A percentile compares a stretch with the other conserved stretches of the same genome.
Evolutionary conservation across 768 basidiomycete species (phyloP).

Genomic region (Naganishia vaughanmartiniae): DNA sequence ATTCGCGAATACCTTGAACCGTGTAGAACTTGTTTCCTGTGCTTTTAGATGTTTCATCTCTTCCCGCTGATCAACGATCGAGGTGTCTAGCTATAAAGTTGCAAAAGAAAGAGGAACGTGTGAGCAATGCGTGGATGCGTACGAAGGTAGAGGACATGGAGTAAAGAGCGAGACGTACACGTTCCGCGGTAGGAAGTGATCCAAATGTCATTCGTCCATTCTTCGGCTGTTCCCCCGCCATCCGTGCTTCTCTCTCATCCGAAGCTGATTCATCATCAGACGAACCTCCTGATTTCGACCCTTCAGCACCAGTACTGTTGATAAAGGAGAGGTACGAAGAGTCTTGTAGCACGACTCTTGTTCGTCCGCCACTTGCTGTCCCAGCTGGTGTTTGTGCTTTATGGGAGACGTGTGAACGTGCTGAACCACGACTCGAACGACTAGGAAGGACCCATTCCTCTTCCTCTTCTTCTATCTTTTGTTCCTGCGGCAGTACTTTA

Average conservation of each 20-base stretch:
- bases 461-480: neutral
- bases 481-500: neutral
- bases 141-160: no score
- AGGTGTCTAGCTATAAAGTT: neutral
- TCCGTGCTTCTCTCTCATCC: neutral
- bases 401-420: no score
- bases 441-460: slow-evolving; percentile 14
- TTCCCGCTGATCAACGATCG: slow-evolving; percentile 3
- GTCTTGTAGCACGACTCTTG: slow-evolving; percentile 8
- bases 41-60: slow-evolving; percentile 12
- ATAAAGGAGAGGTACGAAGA: slow-evolving; percentile 15
- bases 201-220: slow-evolving; percentile 20
- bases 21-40: neutral
- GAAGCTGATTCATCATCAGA: neutral
- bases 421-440: no score
- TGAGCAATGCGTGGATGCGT: neutral
- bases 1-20: slow-evolving; percentile 11
- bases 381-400: neutral
- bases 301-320: neutral
- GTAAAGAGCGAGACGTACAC: neutral
- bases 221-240: neutral
- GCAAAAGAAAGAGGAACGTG: neutral
- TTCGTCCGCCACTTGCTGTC: neutral
- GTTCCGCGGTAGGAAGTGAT: neutral
- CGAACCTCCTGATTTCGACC: neutral